Evolutionary conservation across 371 early-diverging fungal genomes (phyloP).

Genomic region (Chytridiales sp.): DNA sequence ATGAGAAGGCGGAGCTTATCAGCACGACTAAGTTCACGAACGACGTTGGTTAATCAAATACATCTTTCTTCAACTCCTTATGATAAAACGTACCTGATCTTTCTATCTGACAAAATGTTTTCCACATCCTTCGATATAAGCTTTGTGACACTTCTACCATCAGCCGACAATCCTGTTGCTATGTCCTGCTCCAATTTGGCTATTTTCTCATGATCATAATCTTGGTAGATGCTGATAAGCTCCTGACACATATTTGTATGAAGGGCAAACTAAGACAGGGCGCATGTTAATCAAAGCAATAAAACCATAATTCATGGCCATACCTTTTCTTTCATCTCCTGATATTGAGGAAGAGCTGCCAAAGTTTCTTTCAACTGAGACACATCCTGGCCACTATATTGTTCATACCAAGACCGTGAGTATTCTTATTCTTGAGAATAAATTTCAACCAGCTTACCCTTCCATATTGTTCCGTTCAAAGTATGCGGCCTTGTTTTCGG

Average conservation of each 20-base stretch:
- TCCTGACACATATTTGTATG: constrained; percentile 86
- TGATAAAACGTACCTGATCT: constrained; percentile 15
- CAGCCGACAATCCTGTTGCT: constrained; percentile 82
- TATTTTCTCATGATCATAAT: constrained; percentile 65
- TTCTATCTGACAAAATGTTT: constrained; percentile 52
- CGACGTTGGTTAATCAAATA: background rate
- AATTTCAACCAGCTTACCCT: no score
- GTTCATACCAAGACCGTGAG: no score
- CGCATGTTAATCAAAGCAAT: background rate
- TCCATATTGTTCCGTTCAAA: constrained; percentile 29
- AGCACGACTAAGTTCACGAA: constrained; percentile 37
- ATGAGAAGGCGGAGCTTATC: constrained; percentile 87
- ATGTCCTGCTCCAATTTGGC: constrained; percentile 83
- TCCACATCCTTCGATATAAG: constrained; percentile 70
- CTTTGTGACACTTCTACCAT: constrained; percentile 72
- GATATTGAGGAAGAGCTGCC: constrained; percentile 82
- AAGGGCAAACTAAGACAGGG: constrained; percentile 63
- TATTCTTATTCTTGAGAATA: no score
- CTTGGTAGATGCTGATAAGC: constrained; percentile 71
- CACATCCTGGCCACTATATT: no score
- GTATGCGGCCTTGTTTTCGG: constrained; percentile 59
- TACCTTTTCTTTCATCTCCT: constrained; percentile 79
- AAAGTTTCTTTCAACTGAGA: constrained; percentile 83
- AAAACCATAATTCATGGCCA: no score
- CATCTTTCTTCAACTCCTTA: background rate